A percentile compares a stretch with the other conserved stretches of the same genome.
These are phyloP conservation scores for Millerozyma acaciae DNA, from an alignment of 805 yeast species.

Conservation along the genomic window DNA sequence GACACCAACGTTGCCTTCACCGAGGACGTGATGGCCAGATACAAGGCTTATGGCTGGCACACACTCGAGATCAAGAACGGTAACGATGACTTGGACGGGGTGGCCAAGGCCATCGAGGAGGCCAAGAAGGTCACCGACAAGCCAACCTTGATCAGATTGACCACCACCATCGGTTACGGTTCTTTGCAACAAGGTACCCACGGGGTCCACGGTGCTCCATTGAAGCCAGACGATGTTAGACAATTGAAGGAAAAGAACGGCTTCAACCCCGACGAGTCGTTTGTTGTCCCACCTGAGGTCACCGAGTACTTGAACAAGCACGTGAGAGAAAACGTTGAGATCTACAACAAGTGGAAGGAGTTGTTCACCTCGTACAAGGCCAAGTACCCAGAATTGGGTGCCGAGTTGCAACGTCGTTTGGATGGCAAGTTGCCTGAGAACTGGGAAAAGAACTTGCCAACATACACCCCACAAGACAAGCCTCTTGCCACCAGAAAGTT, in stretches of 20 bases:
- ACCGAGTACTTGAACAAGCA: slow-evolving; percentile 60
- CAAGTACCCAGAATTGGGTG: slow-evolving; percentile 74
- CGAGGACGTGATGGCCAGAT: slow-evolving; percentile 82
- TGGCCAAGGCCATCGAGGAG: slow-evolving; percentile 68
- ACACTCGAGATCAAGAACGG: slow-evolving; percentile 73
- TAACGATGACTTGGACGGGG: slow-evolving; percentile 69
- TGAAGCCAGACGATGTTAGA: slow-evolving; percentile 86
- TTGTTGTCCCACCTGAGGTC: slow-evolving; percentile 81
- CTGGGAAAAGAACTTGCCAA: slow-evolving; percentile 78
- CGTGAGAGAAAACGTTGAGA: slow-evolving; percentile 58
- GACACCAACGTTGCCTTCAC: slow-evolving; percentile 84
- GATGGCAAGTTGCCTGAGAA: slow-evolving; percentile 72
- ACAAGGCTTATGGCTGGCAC: slow-evolving; percentile 95
- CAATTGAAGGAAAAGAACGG: slow-evolving; percentile 84
- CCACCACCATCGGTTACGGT: slow-evolving; percentile 93
- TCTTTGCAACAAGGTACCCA: slow-evolving; percentile 81
- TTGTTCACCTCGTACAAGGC: slow-evolving; percentile 56
- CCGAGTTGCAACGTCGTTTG: slow-evolving; percentile 77
- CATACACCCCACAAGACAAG: slow-evolving; percentile 70
- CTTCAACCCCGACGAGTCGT: slow-evolving; percentile 79
- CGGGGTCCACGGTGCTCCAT: slow-evolving; percentile 94
- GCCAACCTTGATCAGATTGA: slow-evolving; percentile 86
- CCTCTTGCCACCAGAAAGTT: slow-evolving; percentile 93
- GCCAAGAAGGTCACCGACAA: slow-evolving; percentile 76
- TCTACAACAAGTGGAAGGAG: slow-evolving; percentile 73